Evolutionary conservation across 2,329 filamentous ascomycete species (phyloP).

Genomic region (Geosmithia putterillii): DNA sequence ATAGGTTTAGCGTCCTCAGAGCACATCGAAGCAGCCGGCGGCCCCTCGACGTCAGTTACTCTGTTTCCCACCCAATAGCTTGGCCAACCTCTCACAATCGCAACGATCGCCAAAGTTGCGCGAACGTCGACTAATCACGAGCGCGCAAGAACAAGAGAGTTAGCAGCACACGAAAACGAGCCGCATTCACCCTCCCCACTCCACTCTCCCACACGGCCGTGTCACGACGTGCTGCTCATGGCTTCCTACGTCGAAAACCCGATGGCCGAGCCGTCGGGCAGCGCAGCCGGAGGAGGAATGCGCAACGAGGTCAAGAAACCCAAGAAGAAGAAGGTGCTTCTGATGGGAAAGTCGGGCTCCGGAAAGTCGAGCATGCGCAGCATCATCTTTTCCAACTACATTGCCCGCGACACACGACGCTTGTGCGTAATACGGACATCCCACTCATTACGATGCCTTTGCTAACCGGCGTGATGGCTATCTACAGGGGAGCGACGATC

Average conservation of each 20-base stretch:
- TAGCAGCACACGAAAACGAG: background rate
- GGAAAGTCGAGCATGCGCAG: slow-evolving; percentile 98
- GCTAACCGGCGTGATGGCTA: background rate
- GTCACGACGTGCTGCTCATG: slow-evolving; percentile 10
- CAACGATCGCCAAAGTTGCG: background rate
- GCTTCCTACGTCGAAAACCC: slow-evolving; percentile 19
- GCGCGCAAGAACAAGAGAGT: background rate
- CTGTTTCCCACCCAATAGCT: background rate
- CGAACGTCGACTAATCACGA: background rate
- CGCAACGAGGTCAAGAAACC: slow-evolving; percentile 48
- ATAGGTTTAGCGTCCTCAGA: background rate
- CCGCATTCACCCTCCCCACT: background rate
- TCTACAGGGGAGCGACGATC: slow-evolving; percentile 72
- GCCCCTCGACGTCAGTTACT: background rate
- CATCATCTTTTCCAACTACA: slow-evolving; percentile 98
- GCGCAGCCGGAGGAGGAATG: slow-evolving; percentile 9
- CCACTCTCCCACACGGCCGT: background rate
- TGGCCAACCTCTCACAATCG: background rate
- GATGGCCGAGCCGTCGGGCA: slow-evolving; percentile 10
- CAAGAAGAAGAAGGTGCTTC: slow-evolving; percentile 77
- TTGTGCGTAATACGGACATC: slow-evolving; percentile 51
- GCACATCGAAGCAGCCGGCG: background rate
- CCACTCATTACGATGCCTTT: background rate
- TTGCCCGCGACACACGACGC: slow-evolving; percentile 86
- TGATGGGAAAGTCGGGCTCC: slow-evolving; percentile 93